Evolutionary conservation across 805 yeast genomes (phyloP).

Genomic region (Hanseniaspora guilliermondii): DNA sequence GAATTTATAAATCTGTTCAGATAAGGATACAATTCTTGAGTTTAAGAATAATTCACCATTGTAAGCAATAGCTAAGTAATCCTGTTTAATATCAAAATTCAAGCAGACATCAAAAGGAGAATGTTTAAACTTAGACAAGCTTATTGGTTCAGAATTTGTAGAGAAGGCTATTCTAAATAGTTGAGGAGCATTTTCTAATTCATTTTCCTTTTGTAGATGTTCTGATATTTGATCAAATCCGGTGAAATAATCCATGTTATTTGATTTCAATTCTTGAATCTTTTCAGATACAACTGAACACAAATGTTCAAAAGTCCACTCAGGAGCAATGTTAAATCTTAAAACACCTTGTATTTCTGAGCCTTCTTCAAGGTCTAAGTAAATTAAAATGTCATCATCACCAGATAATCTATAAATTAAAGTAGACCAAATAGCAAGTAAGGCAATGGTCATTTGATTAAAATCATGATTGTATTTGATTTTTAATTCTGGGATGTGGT

Average conservation of each 20-base stretch:
- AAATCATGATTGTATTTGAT: constrained; percentile 18
- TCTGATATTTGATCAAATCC: constrained; percentile 47
- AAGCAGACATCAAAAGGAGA: constrained; percentile 38
- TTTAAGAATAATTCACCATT: constrained; percentile 63
- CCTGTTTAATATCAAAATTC: constrained; percentile 18
- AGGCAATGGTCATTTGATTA: constrained; percentile 17
- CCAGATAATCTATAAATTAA: constrained; percentile 75
- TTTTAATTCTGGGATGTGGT: constrained; percentile 17
- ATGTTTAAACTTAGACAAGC: constrained; percentile 26
- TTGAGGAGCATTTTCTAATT: constrained; percentile 47
- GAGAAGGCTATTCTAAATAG: constrained; percentile 41
- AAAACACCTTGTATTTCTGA: constrained; percentile 37
- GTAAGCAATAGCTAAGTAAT: constrained; percentile 32
- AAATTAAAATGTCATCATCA: constrained; percentile 84
- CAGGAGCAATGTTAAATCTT: constrained; percentile 48
- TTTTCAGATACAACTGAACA: constrained; percentile 33
- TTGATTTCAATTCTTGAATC: constrained; percentile 18
- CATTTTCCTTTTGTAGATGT: constrained; percentile 37
- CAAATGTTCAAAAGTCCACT: constrained; percentile 43
- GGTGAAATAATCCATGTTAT: constrained; percentile 23
- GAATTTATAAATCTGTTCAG: constrained; percentile 60
- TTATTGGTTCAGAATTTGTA: constrained; percentile 31
- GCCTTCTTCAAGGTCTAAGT: constrained; percentile 19
- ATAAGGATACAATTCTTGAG: constrained; percentile 54
- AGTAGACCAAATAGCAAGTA: constrained; percentile 38